Evolutionary conservation across 2,329 filamentous ascomycete genomes (phyloP).

Genomic region (Fonsecaea pugnacius): DNA sequence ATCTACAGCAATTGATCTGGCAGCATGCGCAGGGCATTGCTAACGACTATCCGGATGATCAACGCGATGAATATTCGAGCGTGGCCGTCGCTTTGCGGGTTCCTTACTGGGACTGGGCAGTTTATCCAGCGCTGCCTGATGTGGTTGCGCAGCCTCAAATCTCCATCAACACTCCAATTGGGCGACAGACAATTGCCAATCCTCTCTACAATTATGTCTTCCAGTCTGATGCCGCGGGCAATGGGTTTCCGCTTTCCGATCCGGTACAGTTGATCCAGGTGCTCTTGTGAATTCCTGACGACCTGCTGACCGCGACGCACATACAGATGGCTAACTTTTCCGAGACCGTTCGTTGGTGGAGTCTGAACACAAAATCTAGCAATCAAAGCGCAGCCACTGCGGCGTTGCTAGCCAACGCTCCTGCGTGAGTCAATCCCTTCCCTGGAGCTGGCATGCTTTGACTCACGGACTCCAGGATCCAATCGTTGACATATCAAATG

Average conservation of each 20-base stretch:
- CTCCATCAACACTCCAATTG: conserved; percentile 49
- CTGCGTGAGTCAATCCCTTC: conserved; percentile 20
- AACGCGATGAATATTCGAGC: conserved; percentile 53
- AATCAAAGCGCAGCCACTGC: conserved; percentile 33
- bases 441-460: conserved; percentile 1
- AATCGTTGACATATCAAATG: conserved; percentile 39
- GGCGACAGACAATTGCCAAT: conserved; percentile 47
- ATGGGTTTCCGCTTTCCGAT: conserved; percentile 36
- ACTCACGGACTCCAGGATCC: conserved; percentile 18
- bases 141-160: conserved; percentile 48
- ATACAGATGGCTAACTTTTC: conserved; percentile 29
- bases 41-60: conserved; percentile 49
- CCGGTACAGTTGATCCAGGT: conserved; percentile 12
- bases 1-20: conserved; percentile 46
- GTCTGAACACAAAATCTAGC: conserved; percentile 25
- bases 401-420: conserved; percentile 32
- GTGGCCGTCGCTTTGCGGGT: conserved; percentile 51
- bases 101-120: conserved; percentile 58
- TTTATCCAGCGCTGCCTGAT: conserved; percentile 41
- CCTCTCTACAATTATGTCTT: conserved; percentile 52
- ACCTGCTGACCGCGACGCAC: conserved; percentile 1
- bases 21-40: conserved; percentile 47
- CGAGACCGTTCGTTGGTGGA: conserved; percentile 34
- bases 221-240: conserved; percentile 29
- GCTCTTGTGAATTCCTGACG: neutral